Evolutionary conservation across 78 protist genomes (phyloP).

Genomic region (Dictyostelium brefeldianum): DNA sequence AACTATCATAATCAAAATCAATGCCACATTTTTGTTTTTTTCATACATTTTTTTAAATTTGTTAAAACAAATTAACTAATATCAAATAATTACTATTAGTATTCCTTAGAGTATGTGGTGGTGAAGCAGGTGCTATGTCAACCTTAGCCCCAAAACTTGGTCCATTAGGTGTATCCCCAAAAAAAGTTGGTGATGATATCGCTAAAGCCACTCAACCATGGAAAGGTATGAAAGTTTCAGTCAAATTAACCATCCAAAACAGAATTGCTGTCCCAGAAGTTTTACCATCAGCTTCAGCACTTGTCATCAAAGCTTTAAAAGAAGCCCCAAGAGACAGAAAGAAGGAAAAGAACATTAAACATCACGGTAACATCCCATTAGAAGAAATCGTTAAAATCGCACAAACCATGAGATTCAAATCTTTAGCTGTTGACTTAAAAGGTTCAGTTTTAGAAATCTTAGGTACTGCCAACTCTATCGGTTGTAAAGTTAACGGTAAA

Average conservation of each 20-base stretch:
- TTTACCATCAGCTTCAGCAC: constrained; percentile 98
- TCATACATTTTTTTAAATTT: no score
- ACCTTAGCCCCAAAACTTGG: constrained; percentile 99
- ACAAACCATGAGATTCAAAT: constrained; percentile 89
- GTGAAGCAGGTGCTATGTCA: constrained; percentile 96
- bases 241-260: constrained; percentile 96
- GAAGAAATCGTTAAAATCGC: constrained; percentile 95
- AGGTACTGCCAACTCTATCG: constrained; percentile 96
- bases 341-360: constrained; percentile 99
- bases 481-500: constrained; percentile 97
- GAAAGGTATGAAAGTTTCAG: constrained; percentile 97
- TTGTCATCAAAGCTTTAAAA: constrained; percentile 97
- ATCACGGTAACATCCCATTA: constrained; percentile 96
- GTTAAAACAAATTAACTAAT: background rate
- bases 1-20: no score
- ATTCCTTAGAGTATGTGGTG: constrained; percentile 96
- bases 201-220: constrained; percentile 97
- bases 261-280: constrained; percentile 96
- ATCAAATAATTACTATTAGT: constrained; percentile 63
- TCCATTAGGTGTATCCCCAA: constrained; percentile 99
- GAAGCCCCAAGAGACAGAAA: constrained; percentile 99
- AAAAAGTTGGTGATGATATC: constrained; percentile 99
- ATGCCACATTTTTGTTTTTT: no score
- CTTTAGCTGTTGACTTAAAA: constrained; percentile 91
- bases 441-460: constrained; percentile 98